Evolutionary conservation across 768 basidiomycete genomes (phyloP), one percentile per base, ranked within the genome.

Genomic region (Tephrocybe rancida): DNA sequence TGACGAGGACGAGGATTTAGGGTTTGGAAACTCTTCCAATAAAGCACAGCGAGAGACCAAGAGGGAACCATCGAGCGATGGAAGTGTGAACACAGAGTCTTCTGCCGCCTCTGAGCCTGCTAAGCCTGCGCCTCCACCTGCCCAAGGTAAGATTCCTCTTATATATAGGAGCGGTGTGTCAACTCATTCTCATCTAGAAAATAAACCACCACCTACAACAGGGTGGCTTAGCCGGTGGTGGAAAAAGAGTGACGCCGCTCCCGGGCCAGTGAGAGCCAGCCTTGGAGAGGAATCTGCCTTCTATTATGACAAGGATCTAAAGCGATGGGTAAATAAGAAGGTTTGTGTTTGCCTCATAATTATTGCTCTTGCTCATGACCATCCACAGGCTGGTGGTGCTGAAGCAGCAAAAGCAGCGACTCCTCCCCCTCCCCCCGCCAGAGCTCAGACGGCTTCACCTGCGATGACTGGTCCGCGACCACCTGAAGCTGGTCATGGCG

Each of bases 321-420:
- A 95, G 68, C 84, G 89, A 57, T 99, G 97, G 97, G 87, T 99
- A 24, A 95, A 97, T 68, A 95, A 90, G 71, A 94, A 89, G 75
- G 94, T 92, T 55, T 67, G 71, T 57, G 5, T 8, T 19, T 46
- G 52, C 24, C 48, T 54, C 25, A n/a, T 24, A 45, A 41, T 18
- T 8, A 42, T 35, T 21, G 30, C 35, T 60, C n/a, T 46, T 38
- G 42, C n/a, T 50, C 13, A 55, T 42, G 25, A 25, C 18, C 14
- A 44, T n/a, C 18, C 58, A 45, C 19, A 92, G 90, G 81, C 71
- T 55, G 84, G 82, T 34, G 66, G 71, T 14, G 82, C 83, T 50
- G 84, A 82, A 55, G 61, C 73, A n/a, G 65, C 80, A 10, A 81
- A 85, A 60, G 68, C 84, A 32, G 66, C 82, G 2, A 67, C 75